A percentile compares a stretch with the other conserved stretches of the same genome.
These are phyloP conservation scores for Pseudomassariella vexata DNA, from an alignment of 2,329 filamentous ascomycete genomes.

Conservation along the genomic window DNA sequence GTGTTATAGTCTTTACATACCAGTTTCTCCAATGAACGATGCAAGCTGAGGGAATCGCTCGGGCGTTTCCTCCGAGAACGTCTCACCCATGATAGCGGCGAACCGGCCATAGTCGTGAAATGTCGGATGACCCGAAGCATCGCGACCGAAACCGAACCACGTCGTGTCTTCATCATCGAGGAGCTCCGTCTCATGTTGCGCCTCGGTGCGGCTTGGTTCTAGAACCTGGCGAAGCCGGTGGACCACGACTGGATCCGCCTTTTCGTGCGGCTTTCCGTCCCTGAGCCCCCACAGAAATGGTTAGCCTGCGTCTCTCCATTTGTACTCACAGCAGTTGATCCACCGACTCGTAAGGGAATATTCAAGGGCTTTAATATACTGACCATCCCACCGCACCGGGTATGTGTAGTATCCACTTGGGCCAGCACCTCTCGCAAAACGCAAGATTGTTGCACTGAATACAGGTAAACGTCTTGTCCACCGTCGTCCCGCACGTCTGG, in stretches of 20 bases:
- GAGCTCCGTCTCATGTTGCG: slow-evolving; percentile 23
- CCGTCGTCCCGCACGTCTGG: slow-evolving; percentile 4
- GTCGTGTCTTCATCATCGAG: slow-evolving; percentile 25
- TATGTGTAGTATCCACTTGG: slow-evolving; percentile 12
- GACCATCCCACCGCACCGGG: slow-evolving; percentile 9
- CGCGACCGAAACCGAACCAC: slow-evolving; percentile 26
- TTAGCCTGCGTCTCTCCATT: no score
- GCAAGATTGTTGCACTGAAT: slow-evolving; percentile 6
- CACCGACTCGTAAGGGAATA: neutral
- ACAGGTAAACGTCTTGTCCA: slow-evolving; percentile 3
- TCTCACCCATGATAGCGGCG: slow-evolving; percentile 32
- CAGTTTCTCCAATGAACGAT: slow-evolving; percentile 38
- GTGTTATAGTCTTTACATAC: slow-evolving; percentile 11
- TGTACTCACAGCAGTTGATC: slow-evolving; percentile 1
- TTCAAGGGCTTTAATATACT: neutral
- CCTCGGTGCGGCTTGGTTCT: slow-evolving; percentile 23
- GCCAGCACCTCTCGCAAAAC: slow-evolving; percentile 6
- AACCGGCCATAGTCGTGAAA: slow-evolving; percentile 33
- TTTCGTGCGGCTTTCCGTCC: slow-evolving; percentile 26
- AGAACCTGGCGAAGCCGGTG: slow-evolving; percentile 24
- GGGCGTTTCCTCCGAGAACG: slow-evolving; percentile 16
- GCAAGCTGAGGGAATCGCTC: slow-evolving; percentile 30
- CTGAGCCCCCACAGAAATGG: no score
- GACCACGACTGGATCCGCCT: slow-evolving; percentile 22
- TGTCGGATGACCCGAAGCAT: slow-evolving; percentile 19